These are phyloP conservation scores for Mollisiaceae sp. DNA, from an alignment of 2,329 filamentous ascomycete genomes.

Conservation along the genomic window DNA sequence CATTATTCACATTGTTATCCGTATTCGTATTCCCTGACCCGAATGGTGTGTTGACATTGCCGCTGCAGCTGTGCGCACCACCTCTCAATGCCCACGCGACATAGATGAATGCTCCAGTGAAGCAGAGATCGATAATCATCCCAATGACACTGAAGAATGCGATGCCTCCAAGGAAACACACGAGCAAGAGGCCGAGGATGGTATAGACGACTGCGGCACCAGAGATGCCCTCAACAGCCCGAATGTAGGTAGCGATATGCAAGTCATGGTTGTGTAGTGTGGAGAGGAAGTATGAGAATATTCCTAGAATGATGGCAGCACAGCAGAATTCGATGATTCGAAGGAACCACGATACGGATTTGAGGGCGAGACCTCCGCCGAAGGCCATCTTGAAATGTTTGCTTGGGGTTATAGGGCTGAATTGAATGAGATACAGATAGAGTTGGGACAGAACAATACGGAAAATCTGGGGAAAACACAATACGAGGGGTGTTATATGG, in stretches of 20 bases:
- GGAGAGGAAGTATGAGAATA: constrained; percentile 86
- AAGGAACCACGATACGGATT: constrained; percentile 71
- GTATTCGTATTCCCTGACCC: constrained; percentile 61
- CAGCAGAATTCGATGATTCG: constrained; percentile 77
- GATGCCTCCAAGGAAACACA: constrained; percentile 80
- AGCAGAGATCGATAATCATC: constrained; percentile 77
- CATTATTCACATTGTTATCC: constrained; percentile 49
- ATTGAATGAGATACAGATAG: neutral
- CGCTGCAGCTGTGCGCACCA: constrained; percentile 70
- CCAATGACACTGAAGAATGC: constrained; percentile 74
- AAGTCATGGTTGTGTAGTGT: constrained; percentile 69
- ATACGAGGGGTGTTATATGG: constrained; percentile 9
- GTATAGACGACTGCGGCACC: constrained; percentile 78
- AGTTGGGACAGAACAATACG: neutral
- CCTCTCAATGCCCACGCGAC: constrained; percentile 76
- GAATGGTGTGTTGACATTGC: constrained; percentile 68
- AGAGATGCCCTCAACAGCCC: constrained; percentile 79
- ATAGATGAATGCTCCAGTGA: constrained; percentile 79
- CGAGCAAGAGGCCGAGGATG: constrained; percentile 71
- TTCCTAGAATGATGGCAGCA: constrained; percentile 73
- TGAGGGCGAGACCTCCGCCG: constrained; percentile 66
- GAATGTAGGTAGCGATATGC: constrained; percentile 66
- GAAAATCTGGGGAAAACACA: constrained; percentile 1
- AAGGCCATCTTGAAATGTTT: constrained; percentile 55
- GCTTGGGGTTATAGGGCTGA: neutral